Base-by-base conservation (phyloP, 768 basidiomycete species). In the Leccinum subtestaceum region DNA sequence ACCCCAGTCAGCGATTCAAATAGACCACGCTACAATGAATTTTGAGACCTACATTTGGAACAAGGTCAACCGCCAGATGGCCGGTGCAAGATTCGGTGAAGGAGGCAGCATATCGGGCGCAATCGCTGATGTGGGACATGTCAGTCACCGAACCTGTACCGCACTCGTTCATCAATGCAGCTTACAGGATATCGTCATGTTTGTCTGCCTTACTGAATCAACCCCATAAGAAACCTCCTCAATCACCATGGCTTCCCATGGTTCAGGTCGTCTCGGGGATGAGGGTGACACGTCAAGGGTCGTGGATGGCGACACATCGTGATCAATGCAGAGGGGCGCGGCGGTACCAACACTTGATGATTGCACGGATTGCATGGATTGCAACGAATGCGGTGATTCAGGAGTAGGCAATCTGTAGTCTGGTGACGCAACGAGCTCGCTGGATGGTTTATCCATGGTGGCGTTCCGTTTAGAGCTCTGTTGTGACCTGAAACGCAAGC, bases 41-140 rank as follows among this genome's bases (percentile, higher is more conserved):
- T 5, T 13, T 6, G 48, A 29, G 7, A 38, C 49, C 19, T 19
- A 83, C 81, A 84, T 65, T 70, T 87, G 85, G 63, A 86, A 86
- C 31, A 80, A 53, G 48, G 87, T 76, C 5, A 86, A 67, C 34
- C 79, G 75, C 78, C 80, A 82, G 25, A 86, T 78, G 9, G 77
- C 71, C 17, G 78, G 75, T 3, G 74, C 65, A 23, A 83, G 71
- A 51, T 65, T 75, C 10, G 58, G 50, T 2, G 8, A 49, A 6
- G 54, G 19, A 25, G 31, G 49, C n/a, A 49, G 34, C n/a, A 19
- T 46, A 5, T 40, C 27, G n/a, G 4, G 40, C 17, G 34, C 31
- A 32, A 29, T 43, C 5, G 56, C 65, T 70, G 11, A 49, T 29
- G 23, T 9, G 21, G 9, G n/a, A 7, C 15, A 1, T 5, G 25